Evolutionary conservation across 2,329 filamentous ascomycete genomes (phyloP), one percentile per base, ranked within the genome.

Genomic region (Penicillium sp.): DNA sequence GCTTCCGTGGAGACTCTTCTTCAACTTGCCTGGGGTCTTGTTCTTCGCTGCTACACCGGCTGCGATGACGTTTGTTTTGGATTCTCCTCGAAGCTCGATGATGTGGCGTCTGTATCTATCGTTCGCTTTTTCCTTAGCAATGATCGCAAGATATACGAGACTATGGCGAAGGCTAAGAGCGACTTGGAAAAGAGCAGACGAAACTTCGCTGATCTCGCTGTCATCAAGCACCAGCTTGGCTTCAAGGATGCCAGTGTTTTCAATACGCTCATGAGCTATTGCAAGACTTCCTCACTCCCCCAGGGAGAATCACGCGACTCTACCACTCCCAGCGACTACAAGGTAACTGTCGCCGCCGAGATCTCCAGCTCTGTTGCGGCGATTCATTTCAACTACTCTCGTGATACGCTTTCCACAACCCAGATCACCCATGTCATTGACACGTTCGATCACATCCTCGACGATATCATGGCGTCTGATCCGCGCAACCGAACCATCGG

Each of bases 331-430:
- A 51, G 39, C 13, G 29, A 45, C 13, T 60, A 56, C 20, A 50
- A 59, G n/a, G 51, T 66, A 13, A 37, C 48, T 5, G 48, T 66
- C 7, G 53, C 58, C 17, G 57, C 59, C 2, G 51, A 53, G n/a
- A 49, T 58, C 5, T 57, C 54, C 11, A 41, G 48, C 7, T 39
- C 49, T 6, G 47, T 48, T 4, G 75, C 76, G 3, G 64, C 82
- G 15, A 57, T 66, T 2, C 73, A 79, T 37, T 68, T 84, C 15
- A 72, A 72, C 21, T 63, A 67, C 3, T 70, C 78, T n/a, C 70
- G 73, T 0, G 68, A 71, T 28, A 63, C 73, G 15, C 67, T 84
- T 16, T 73, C 75, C 32, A 40, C 48, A 3, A 45, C 41, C 16
- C 56, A 65, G 17, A 53, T 58, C 3, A 50, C 51, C 6, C 57